A percentile compares a stretch with the other conserved stretches of the same genome.
Evolutionary conservation across 2,329 filamentous ascomycete genomes (phyloP).

Genomic region (Incumbomyces lentus): DNA sequence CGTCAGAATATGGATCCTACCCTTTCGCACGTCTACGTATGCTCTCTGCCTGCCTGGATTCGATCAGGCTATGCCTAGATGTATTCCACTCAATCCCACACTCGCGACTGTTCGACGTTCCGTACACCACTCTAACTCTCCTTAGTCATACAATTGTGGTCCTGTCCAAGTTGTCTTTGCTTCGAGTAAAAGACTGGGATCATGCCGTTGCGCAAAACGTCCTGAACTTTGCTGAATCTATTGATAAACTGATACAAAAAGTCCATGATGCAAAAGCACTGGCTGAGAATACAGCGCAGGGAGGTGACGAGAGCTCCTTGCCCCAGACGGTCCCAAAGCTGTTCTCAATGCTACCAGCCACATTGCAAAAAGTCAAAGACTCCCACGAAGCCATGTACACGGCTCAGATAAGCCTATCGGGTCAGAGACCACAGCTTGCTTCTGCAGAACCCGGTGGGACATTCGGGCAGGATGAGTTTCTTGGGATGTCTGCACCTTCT

Average conservation of each 20-base stretch:
- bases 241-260: slow-evolving; percentile 16
- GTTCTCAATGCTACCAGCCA: slow-evolving; percentile 3
- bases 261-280: slow-evolving; percentile 14
- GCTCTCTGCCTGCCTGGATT: slow-evolving; percentile 40
- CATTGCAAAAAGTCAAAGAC: slow-evolving; percentile 6
- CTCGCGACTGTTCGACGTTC: slow-evolving; percentile 35
- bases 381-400: slow-evolving; percentile 6
- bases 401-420: background rate
- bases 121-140: slow-evolving; percentile 37
- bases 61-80: slow-evolving; percentile 42
- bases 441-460: background rate
- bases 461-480: no score
- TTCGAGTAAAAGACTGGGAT: slow-evolving; percentile 22
- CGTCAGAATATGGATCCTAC: slow-evolving; percentile 26
- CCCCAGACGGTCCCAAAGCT: slow-evolving; percentile 1
- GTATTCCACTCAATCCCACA: slow-evolving; percentile 38
- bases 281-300: background rate
- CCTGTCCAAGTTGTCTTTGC: slow-evolving; percentile 22
- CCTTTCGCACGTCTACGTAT: slow-evolving; percentile 38
- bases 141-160: slow-evolving; percentile 35
- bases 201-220: slow-evolving; percentile 17
- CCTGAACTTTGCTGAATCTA: slow-evolving; percentile 17
- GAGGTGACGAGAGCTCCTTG: background rate
- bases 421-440: background rate
- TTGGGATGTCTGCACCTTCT: no score